Evolutionary conservation across 2,329 filamentous ascomycete genomes (phyloP).

Genomic region (Microthyrium microscopicum): DNA sequence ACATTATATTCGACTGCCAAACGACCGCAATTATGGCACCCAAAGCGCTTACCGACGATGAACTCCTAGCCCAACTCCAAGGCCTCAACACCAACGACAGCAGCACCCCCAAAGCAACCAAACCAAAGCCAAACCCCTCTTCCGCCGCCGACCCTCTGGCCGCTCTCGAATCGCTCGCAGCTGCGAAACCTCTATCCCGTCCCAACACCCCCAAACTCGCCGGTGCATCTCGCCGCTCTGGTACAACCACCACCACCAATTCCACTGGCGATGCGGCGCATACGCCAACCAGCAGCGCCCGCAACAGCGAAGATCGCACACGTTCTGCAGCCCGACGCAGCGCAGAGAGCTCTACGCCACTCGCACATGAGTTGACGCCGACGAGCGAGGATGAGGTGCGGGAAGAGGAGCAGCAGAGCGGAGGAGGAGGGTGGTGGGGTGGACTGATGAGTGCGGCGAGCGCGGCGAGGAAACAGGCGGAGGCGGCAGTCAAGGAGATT

Average conservation of each 20-base stretch:
- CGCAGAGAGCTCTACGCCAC: constrained; percentile 56
- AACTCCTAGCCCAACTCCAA: constrained; percentile 29
- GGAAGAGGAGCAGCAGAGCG: constrained; percentile 15
- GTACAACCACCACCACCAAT: constrained; percentile 25
- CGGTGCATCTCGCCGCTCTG: neutral
- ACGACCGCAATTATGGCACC: constrained; percentile 10
- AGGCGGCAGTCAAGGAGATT: constrained; percentile 85
- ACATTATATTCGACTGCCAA: too few relatives aligned
- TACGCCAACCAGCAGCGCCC: constrained; percentile 18
- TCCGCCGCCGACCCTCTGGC: constrained; percentile 53
- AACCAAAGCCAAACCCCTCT: constrained; percentile 25
- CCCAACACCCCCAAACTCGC: constrained; percentile 62
- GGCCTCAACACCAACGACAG: constrained; percentile 22
- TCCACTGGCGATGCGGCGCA: constrained; percentile 16
- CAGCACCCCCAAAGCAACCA: constrained; percentile 25
- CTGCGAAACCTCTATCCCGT: constrained; percentile 50
- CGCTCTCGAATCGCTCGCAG: constrained; percentile 46
- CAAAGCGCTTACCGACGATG: constrained; percentile 24
- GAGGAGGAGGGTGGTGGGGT: constrained; percentile 75
- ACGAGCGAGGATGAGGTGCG: constrained; percentile 33
- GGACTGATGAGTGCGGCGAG: constrained; percentile 66
- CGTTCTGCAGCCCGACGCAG: constrained; percentile 44
- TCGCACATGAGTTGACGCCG: constrained; percentile 55
- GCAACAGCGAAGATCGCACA: constrained; percentile 40
- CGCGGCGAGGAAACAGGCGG: constrained; percentile 80